Conservation (phyloP, 139 green algal genomes). For the Chlamydomonas schloesseri region DNA sequence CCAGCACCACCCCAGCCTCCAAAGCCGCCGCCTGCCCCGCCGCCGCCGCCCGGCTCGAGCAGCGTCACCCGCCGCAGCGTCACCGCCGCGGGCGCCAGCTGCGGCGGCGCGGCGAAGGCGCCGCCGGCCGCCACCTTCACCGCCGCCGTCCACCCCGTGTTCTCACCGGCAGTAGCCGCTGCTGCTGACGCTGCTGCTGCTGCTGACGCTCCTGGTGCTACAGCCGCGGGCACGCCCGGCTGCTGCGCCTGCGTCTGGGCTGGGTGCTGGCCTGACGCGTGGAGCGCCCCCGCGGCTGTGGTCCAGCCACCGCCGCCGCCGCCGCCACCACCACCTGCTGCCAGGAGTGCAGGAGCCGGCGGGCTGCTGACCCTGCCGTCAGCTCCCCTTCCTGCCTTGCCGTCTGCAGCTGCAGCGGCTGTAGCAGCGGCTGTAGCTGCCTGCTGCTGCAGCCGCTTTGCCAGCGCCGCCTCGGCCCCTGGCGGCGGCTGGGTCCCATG, state of each 20-base stretch:
- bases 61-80: neutral
- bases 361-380: neutral
- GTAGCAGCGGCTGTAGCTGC: neutral
- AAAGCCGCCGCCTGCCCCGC: neutral
- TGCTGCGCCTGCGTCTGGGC: neutral
- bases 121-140: constrained; percentile 22
- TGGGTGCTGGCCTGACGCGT: no score
- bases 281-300: neutral
- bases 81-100: neutral
- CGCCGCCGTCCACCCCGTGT: constrained; percentile 29
- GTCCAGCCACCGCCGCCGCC: neutral
- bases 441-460: neutral
- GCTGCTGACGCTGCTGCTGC: no score
- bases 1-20: no score
- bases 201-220: no score
- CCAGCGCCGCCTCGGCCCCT: constrained; percentile 13
- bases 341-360: neutral
- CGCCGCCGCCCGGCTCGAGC: neutral
- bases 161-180: neutral
- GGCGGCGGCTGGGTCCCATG: neutral
- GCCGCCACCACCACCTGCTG: neutral
- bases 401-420: neutral
- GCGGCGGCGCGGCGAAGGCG: neutral
- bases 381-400: no score
- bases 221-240: no score